A percentile compares a stretch with the other conserved stretches of the same genome.
Evolutionary conservation across 768 basidiomycete genomes (phyloP).

Genomic region (Collybia sp.): DNA sequence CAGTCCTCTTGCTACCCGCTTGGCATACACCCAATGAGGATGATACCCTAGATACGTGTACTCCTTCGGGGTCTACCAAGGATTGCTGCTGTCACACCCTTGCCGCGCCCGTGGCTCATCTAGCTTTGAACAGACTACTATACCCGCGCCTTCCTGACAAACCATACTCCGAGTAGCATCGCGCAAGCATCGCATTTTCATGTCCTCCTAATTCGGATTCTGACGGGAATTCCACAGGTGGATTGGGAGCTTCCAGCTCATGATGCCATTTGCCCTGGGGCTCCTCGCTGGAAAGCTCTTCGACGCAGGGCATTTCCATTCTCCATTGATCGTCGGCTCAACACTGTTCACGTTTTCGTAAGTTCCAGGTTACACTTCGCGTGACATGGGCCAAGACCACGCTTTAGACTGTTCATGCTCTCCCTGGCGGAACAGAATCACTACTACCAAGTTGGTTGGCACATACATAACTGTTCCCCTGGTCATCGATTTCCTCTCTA

Average conservation of each 20-base stretch:
- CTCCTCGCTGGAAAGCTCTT: constrained; percentile 40
- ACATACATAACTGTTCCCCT: too few species aligned
- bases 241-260: constrained; percentile 49
- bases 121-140: constrained; percentile 5
- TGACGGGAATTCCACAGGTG: constrained; percentile 23
- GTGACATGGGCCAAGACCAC: too few species aligned
- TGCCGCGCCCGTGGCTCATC: neutral
- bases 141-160: constrained; percentile 5
- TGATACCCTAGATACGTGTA: constrained; percentile 5
- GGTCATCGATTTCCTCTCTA: too few species aligned
- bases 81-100: neutral
- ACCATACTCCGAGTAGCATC: constrained; percentile 7
- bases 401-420: constrained; percentile 42
- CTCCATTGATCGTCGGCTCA: constrained; percentile 31
- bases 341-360: constrained; percentile 39
- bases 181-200: constrained; percentile 1
- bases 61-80: constrained; percentile 13
- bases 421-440: constrained; percentile 41
- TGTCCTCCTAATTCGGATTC: neutral
- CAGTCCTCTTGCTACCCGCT: neutral
- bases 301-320: constrained; percentile 46
- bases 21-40: neutral
- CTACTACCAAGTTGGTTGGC: constrained; percentile 33
- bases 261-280: constrained; percentile 41
- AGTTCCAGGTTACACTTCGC: too few species aligned